phyloP scores from a whole-genome alignment of 768 basidiomycete genomes.

The Symmetrospora coprosmae region DNA sequence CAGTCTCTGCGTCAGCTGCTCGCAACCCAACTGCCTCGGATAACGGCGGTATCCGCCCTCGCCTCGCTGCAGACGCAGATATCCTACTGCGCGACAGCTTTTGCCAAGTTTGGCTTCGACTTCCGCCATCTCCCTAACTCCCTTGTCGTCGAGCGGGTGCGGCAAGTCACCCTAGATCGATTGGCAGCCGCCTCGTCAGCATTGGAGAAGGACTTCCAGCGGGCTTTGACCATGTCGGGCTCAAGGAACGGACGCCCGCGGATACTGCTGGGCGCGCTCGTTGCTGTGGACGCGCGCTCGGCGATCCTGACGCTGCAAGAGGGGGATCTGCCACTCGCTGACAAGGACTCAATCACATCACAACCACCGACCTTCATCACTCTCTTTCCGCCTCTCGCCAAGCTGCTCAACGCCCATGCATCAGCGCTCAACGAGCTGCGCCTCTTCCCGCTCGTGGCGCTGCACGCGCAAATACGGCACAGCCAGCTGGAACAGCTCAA shows the following conservation, averaged over 20 bases:
- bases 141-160: conserved; percentile 11
- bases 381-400: conserved; percentile 21
- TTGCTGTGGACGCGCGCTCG: conserved; percentile 10
- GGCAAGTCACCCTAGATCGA: background rate
- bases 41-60: conserved; percentile 47
- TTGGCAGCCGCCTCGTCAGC: background rate
- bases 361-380: conserved; percentile 13
- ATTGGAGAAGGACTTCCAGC: background rate
- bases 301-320: conserved; percentile 1
- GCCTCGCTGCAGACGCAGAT: conserved; percentile 80
- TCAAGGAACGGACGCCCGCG: conserved; percentile 1
- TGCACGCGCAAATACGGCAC: background rate
- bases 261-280: background rate
- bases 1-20: conserved; percentile 40
- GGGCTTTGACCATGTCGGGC: background rate
- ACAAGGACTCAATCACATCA: background rate
- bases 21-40: conserved; percentile 45
- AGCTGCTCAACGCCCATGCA: conserved; percentile 23
- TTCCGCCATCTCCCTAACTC: conserved; percentile 51
- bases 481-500: background rate
- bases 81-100: conserved; percentile 81
- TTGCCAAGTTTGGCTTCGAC: conserved; percentile 80
- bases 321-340: background rate
- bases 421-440: conserved; percentile 27
- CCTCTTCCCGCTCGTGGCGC: background rate